These are phyloP conservation scores for Cutaneotrichosporon cyanovorans DNA, from an alignment of 1,284 basidiomycete genomes.

Conservation along the genomic window DNA sequence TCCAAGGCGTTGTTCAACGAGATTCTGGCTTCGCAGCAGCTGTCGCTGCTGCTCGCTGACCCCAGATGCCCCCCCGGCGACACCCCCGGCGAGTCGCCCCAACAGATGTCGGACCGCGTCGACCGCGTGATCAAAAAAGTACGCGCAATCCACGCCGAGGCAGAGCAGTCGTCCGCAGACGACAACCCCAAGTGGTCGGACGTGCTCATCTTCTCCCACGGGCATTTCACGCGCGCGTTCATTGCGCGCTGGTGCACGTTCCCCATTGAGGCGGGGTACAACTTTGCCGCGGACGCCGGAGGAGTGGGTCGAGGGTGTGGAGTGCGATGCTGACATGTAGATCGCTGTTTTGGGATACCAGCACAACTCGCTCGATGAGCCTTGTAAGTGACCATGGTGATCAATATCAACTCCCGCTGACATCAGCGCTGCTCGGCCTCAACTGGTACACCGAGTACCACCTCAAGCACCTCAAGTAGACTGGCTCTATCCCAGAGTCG, in stretches of 20 bases:
- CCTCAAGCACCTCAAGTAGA: slow-evolving; percentile 19
- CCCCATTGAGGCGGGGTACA: slow-evolving; percentile 44
- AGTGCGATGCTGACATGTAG: slow-evolving; percentile 13
- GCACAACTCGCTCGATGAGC: slow-evolving; percentile 45
- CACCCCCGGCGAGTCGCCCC: slow-evolving; percentile 66
- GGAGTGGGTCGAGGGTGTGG: slow-evolving; percentile 27
- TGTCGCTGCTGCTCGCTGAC: neutral
- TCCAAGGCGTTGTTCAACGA: too few species aligned
- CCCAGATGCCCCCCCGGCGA: slow-evolving; percentile 59
- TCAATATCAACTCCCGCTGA: slow-evolving; percentile 7
- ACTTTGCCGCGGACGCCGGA: slow-evolving; percentile 45
- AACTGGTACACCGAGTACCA: slow-evolving; percentile 46
- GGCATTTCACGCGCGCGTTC: slow-evolving; percentile 73
- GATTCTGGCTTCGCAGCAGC: too few species aligned
- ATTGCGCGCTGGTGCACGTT: slow-evolving; percentile 51
- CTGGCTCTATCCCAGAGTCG: too few species aligned
- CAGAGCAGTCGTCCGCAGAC: neutral
- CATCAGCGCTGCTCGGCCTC: slow-evolving; percentile 39
- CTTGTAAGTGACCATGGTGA: slow-evolving; percentile 27
- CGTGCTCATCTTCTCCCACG: slow-evolving; percentile 52
- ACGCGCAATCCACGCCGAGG: slow-evolving; percentile 64
- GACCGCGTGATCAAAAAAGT: slow-evolving; percentile 69
- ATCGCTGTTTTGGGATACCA: slow-evolving; percentile 47
- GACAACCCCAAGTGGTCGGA: slow-evolving; percentile 32
- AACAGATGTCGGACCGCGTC: slow-evolving; percentile 69